These are phyloP conservation scores for Podaxis pistillaris DNA, from an alignment of 768 basidiomycete genomes.

Conservation along the genomic window DNA sequence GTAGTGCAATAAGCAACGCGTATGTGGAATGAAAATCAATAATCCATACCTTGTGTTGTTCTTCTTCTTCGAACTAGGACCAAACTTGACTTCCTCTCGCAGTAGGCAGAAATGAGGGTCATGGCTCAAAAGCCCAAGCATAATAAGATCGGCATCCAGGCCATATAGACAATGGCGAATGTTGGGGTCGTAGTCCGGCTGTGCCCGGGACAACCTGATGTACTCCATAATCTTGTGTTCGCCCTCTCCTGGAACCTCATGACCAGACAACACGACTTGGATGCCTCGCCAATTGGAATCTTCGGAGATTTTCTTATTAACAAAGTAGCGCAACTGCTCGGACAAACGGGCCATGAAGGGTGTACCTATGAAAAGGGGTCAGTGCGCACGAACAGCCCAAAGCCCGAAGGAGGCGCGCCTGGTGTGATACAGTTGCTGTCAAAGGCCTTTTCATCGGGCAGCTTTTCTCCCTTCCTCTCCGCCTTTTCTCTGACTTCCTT, in stretches of 20 bases:
- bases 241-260: conserved; percentile 98
- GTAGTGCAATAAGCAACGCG: conserved; percentile 22
- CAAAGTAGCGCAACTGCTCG: conserved; percentile 89
- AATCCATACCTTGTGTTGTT: conserved; percentile 43
- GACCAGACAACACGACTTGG: conserved; percentile 91
- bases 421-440: conserved; percentile 99
- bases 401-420: conserved; percentile 46
- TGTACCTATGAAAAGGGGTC: conserved; percentile 55
- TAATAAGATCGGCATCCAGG: conserved; percentile 96
- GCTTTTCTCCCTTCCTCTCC: conserved; percentile 80
- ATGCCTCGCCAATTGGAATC: conserved; percentile 94
- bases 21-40: neutral
- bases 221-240: conserved; percentile 99
- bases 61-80: conserved; percentile 75
- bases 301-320: conserved; percentile 97
- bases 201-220: conserved; percentile 91
- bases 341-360: conserved; percentile 95
- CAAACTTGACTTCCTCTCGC: conserved; percentile 98
- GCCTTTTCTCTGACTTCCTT: conserved; percentile 87
- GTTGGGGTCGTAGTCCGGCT: conserved; percentile 95
- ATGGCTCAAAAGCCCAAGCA: conserved; percentile 95
- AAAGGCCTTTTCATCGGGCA: conserved; percentile 94
- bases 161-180: conserved; percentile 97
- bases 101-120: conserved; percentile 98
- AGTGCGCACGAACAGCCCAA: neutral